These are phyloP conservation scores for Copromyces sp. DNA, from an alignment of 495 filamentous ascomycete genomes.

Conservation along the genomic window DNA sequence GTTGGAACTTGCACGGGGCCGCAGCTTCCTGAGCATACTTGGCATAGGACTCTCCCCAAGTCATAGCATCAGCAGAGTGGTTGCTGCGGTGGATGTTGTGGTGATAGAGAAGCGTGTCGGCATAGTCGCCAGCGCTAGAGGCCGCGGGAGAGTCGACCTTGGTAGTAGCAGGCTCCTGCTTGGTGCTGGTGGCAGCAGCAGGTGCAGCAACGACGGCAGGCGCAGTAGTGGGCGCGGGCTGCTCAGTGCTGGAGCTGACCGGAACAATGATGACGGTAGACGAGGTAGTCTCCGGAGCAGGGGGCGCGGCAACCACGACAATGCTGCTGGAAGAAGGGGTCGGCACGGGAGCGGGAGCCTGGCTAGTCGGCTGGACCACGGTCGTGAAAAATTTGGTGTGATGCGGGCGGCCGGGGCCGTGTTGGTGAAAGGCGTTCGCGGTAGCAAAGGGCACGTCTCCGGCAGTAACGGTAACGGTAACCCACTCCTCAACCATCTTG, in stretches of 20 bases:
- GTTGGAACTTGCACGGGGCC: conserved; percentile 55
- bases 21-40: conserved; percentile 44
- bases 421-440: not conserved
- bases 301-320: conserved; percentile 1
- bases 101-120: conserved; percentile 41
- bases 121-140: conserved; percentile 18
- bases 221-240: not conserved
- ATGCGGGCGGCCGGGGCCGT: conserved; percentile 7
- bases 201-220: conserved; percentile 1
- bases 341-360: conserved; percentile 2
- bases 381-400: conserved; percentile 9
- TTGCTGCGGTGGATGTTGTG: conserved; percentile 85
- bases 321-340: conserved; percentile 4
- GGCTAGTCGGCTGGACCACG: conserved; percentile 2
- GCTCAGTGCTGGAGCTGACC: not conserved
- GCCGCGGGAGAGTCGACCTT: conserved; percentile 8
- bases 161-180: conserved; percentile 2
- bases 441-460: conserved; percentile 22
- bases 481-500: conserved; percentile 46
- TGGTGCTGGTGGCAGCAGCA: conserved; percentile 8
- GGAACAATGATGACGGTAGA: conserved; percentile 7
- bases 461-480: conserved; percentile 51
- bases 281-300: conserved; percentile 9
- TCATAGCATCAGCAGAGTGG: conserved; percentile 58
- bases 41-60: conserved; percentile 53